Percentiles rank a stretch among this genome's conserved stretches.
phyloP scores from a whole-genome alignment of 1,139 yeast genomes.

The Suhomyces panamericanus region DNA sequence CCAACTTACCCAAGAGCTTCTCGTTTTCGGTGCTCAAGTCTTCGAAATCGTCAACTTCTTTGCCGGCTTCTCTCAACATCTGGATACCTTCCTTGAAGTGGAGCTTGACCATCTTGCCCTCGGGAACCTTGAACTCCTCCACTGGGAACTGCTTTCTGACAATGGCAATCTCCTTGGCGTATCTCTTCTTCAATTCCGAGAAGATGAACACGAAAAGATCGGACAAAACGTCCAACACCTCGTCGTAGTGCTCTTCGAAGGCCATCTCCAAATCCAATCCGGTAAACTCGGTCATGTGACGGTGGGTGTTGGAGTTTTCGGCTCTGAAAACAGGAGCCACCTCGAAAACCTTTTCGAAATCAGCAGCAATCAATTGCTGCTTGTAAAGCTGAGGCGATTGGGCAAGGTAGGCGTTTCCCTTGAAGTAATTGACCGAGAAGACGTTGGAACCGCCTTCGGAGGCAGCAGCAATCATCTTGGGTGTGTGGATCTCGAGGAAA shows the following conservation, averaged over 20 bases:
- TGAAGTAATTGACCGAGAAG: constrained; percentile 89
- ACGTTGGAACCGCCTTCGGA: constrained; percentile 98
- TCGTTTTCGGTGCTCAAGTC: constrained; percentile 95
- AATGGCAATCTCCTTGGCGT: constrained; percentile 76
- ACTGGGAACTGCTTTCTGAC: constrained; percentile 97
- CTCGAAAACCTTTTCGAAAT: constrained; percentile 93
- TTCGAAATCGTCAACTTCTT: constrained; percentile 81
- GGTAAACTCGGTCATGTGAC: constrained; percentile 98
- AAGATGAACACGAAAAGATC: constrained; percentile 89
- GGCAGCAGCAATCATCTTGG: constrained; percentile 91
- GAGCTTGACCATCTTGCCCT: constrained; percentile 86
- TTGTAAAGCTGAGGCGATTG: constrained; percentile 98
- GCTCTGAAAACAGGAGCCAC: constrained; percentile 98
- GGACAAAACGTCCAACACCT: constrained; percentile 78
- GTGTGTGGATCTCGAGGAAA: constrained; percentile 92
- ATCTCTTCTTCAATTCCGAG: constrained; percentile 76
- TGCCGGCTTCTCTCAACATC: constrained; percentile 78
- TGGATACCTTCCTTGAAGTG: constrained; percentile 89
- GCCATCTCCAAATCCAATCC: constrained; percentile 99
- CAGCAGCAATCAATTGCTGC: constrained; percentile 97
- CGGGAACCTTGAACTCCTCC: constrained; percentile 93
- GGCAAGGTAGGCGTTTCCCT: constrained; percentile 88
- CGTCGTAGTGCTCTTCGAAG: constrained; percentile 96
- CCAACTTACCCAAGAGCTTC: constrained; percentile 85
- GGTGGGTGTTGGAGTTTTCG: constrained; percentile 97